Conservation (phyloP, 1,284 basidiomycete genomes). For the Somion occarium region DNA sequence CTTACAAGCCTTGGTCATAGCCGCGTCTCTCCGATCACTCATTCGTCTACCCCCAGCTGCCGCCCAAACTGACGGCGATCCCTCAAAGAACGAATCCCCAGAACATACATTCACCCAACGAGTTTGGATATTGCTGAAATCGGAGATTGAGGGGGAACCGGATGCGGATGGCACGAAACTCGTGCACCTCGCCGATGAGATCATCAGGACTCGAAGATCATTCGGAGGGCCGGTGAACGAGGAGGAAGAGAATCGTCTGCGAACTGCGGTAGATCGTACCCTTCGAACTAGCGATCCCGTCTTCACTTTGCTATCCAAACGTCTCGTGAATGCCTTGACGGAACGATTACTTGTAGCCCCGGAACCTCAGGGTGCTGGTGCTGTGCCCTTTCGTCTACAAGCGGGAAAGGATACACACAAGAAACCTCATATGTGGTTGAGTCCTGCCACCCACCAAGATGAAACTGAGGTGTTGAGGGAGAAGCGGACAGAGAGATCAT, state of each 20-base stretch:
- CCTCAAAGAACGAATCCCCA: conserved; percentile 10
- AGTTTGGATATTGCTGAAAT: conserved; percentile 58
- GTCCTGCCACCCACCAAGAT: conserved; percentile 20
- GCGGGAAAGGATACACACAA: conserved; percentile 23
- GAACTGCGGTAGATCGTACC: conserved; percentile 56
- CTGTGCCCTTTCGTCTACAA: conserved; percentile 38
- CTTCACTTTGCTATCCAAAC: conserved; percentile 53
- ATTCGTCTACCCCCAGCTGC: conserved; percentile 33
- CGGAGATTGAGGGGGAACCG: conserved; percentile 47
- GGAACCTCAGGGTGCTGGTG: conserved; percentile 6
- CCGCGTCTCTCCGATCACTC: conserved; percentile 54
- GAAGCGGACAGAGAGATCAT: conserved; percentile 13
- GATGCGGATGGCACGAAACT: conserved; percentile 44
- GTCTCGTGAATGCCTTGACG: conserved; percentile 45
- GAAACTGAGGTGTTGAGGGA: conserved; percentile 10
- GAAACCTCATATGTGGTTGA: conserved; percentile 18
- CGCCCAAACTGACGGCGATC: neutral
- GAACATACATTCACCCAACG: conserved; percentile 44
- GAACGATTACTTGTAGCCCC: conserved; percentile 25
- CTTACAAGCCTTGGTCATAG: conserved; percentile 65
- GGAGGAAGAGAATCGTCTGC: conserved; percentile 42
- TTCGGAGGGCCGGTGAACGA: conserved; percentile 12
- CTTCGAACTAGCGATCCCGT: conserved; percentile 59
- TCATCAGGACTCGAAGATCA: conserved; percentile 40
- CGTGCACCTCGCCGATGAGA: conserved; percentile 65